Conservation (phyloP, 2,329 filamentous ascomycete genomes). For the Cylindrodendrum hubeiense region DNA sequence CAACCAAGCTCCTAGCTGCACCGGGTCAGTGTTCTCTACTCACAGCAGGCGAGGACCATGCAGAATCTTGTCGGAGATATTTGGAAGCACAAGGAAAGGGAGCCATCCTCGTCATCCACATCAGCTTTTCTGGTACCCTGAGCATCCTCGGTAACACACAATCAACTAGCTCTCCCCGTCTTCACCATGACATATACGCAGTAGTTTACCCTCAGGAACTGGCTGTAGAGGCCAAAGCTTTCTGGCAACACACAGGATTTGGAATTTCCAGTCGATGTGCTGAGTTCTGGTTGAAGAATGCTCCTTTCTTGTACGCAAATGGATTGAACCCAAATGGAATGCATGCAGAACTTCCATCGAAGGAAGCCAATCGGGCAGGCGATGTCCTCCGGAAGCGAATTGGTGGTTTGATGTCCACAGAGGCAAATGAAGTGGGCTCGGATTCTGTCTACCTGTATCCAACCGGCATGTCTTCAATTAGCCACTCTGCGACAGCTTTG, state of each 20-base stretch:
- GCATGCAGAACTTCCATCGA: not conserved
- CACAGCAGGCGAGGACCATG: constrained; percentile 18
- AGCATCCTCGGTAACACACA: not conserved
- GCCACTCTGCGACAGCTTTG: constrained; percentile 36
- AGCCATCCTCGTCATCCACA: constrained; percentile 6
- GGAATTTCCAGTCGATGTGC: constrained; percentile 47
- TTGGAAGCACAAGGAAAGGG: constrained; percentile 18
- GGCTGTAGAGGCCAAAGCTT: constrained; percentile 40
- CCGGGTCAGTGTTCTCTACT: not conserved
- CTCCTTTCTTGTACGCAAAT: constrained; percentile 31
- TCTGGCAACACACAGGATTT: constrained; percentile 47
- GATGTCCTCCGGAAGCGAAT: constrained; percentile 33
- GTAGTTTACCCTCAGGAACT: constrained; percentile 31
- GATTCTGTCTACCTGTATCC: constrained; percentile 62
- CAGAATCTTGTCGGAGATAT: constrained; percentile 33
- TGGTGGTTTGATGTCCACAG: constrained; percentile 34
- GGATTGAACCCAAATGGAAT: not conserved
- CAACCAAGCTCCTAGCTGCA: not conserved
- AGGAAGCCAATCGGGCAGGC: constrained; percentile 26
- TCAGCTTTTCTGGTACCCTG: constrained; percentile 29
- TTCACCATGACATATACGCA: constrained; percentile 27
- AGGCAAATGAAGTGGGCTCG: constrained; percentile 1
- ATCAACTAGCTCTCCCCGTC: not conserved
- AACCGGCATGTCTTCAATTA: constrained; percentile 66
- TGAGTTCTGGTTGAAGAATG: constrained; percentile 39